Conservation (phyloP, 1,284 basidiomycete genomes). For the Tilletia setariae region DNA sequence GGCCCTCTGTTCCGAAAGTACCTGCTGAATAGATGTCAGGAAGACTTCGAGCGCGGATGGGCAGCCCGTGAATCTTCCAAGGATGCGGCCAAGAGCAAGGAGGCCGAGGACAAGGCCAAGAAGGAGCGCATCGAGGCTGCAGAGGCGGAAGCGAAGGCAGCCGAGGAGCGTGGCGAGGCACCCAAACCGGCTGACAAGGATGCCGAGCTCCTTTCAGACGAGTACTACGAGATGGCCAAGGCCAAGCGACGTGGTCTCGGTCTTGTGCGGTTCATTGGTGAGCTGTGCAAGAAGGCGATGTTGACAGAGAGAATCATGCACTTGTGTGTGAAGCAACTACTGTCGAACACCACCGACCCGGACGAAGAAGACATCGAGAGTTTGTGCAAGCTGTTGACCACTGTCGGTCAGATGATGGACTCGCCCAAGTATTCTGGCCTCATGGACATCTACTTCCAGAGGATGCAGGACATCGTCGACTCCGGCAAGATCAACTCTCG, state of each 20-base stretch:
- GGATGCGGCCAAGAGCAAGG: slow-evolving; percentile 61
- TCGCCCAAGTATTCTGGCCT: slow-evolving; percentile 69
- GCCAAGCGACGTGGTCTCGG: slow-evolving; percentile 95
- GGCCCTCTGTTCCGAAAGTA: slow-evolving; percentile 86
- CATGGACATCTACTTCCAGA: slow-evolving; percentile 87
- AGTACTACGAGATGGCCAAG: slow-evolving; percentile 95
- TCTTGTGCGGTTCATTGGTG: slow-evolving; percentile 95
- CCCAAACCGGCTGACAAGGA: slow-evolving; percentile 54
- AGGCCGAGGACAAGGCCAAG: slow-evolving; percentile 61
- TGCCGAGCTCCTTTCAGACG: slow-evolving; percentile 71
- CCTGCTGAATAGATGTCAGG: slow-evolving; percentile 84
- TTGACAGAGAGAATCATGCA: slow-evolving; percentile 92
- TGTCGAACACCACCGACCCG: slow-evolving; percentile 85
- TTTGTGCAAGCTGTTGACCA: slow-evolving; percentile 84
- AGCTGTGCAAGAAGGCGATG: slow-evolving; percentile 95
- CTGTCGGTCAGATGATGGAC: slow-evolving; percentile 80
- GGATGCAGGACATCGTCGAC: slow-evolving; percentile 73
- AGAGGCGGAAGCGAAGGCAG: slow-evolving; percentile 62
- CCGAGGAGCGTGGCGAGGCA: slow-evolving; percentile 57
- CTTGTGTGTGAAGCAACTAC: slow-evolving; percentile 88
- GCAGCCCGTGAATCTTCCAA: slow-evolving; percentile 61
- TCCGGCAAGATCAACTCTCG: slow-evolving; percentile 76
- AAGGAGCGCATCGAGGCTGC: slow-evolving; percentile 59
- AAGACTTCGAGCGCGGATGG: slow-evolving; percentile 86
- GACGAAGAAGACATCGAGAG: slow-evolving; percentile 98